Conservation (phyloP, 495 filamentous ascomycete species). For the Xylaria bambusicola region DNA sequence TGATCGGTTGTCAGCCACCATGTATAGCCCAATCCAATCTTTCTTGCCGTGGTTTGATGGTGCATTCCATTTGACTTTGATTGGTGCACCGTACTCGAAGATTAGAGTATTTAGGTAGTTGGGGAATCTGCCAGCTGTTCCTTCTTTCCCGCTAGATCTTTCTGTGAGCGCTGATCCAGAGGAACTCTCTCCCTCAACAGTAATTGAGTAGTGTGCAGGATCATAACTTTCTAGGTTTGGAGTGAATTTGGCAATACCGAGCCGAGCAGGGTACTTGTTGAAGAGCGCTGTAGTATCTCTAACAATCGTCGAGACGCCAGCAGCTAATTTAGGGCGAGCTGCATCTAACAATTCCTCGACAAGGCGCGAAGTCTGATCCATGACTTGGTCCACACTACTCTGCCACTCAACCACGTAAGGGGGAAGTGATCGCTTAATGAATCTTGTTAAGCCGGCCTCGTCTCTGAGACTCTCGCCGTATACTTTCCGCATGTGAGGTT, state of each 20-base stretch:
- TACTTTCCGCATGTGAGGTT: slow-evolving; percentile 97
- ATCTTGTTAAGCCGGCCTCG: slow-evolving; percentile 89
- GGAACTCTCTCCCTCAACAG: slow-evolving; percentile 66
- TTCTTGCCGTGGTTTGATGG: slow-evolving; percentile 87
- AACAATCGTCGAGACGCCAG: slow-evolving; percentile 82
- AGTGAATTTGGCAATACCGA: slow-evolving; percentile 80
- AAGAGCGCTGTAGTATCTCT: slow-evolving; percentile 86
- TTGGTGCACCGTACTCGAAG: slow-evolving; percentile 87
- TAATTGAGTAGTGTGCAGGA: slow-evolving; percentile 76
- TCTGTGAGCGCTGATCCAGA: slow-evolving; percentile 50
- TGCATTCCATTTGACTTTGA: slow-evolving; percentile 90
- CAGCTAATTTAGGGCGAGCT: slow-evolving; percentile 83
- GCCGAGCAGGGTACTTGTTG: slow-evolving; percentile 83
- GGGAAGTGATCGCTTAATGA: slow-evolving; percentile 83
- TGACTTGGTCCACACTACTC: slow-evolving; percentile 81
- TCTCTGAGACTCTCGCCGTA: slow-evolving; percentile 82
- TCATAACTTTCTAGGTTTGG: slow-evolving; percentile 84
- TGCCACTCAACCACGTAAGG: slow-evolving; percentile 72
- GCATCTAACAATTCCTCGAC: slow-evolving; percentile 88
- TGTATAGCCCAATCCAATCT: slow-evolving; percentile 96
- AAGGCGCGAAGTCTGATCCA: slow-evolving; percentile 80
- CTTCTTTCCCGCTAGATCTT: slow-evolving; percentile 51
- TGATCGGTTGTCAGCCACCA: slow-evolving; percentile 87
- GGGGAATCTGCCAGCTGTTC: slow-evolving; percentile 44
- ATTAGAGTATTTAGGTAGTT: slow-evolving; percentile 67